Evolutionary conservation across 2,329 filamentous ascomycete species (phyloP), one percentile per base, ranked within the genome.

Genomic region (Lachnellula occidentalis): DNA sequence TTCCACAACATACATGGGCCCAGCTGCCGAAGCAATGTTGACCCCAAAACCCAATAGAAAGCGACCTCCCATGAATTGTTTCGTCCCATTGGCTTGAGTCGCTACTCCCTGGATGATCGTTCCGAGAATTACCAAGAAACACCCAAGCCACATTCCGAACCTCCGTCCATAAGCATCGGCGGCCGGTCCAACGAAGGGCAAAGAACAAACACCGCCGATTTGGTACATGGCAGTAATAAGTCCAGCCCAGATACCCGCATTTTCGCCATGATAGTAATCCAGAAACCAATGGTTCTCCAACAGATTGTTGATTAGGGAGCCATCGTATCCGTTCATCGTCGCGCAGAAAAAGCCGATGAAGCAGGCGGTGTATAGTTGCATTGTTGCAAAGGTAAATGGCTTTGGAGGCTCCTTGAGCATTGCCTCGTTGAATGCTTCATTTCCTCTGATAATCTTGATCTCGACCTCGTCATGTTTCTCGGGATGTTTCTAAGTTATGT

Each of bases 21-120:
- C 76, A 6, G 76, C 74, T 1, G 74, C 71, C 1, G 74, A 71
- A 17, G 73, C 72, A 57, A 78, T 73, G 42, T 73, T 72, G 24
- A 77, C 75, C 50, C 76, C 76, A 57, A 85, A 84, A 51, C 82
- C 82, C 3, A 85, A 76, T 19, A 85, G 68, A 69, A 85, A 84
- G 27, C 81, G 76, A n/a, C 81, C 81, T 43, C 75, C 76, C 67
- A 78, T 75, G 61, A 78, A 79, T 54, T 76, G 73, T 9, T 67
- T 65, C 4, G 61, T 61, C 21, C 67, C 55, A 62, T 66, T 53
- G 47, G 64, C 51, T 64, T 64, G 54, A 2, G 72, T 70, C 1
- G 73, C 71, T 12, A 64, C 59, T 39, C 69, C 73, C 56, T 78
- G 76, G 48, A 79, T 71, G 53, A 74, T 68, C 27, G 75, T 72